Conservation (phyloP, 164 flowering plant species). For the Litsea cubeba region DNA sequence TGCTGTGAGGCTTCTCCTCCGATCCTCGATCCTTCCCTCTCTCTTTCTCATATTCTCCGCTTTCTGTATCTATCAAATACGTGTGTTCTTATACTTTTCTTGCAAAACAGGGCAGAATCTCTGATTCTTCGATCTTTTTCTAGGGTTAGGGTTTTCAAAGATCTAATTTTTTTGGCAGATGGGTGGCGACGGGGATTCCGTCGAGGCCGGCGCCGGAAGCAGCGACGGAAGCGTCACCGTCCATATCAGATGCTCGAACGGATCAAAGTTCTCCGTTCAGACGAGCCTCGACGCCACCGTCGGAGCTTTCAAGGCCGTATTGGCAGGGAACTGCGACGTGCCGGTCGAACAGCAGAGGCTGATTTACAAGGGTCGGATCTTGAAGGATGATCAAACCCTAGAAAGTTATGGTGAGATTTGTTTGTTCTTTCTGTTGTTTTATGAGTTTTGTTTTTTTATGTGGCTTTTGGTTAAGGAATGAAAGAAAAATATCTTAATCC, state of each 20-base stretch:
- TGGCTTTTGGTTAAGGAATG: no score
- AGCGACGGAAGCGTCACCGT: slow-evolving; percentile 29
- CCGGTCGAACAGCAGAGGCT: slow-evolving; percentile 73
- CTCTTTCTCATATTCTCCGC: no score
- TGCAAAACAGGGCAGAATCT: no score
- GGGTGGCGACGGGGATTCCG: slow-evolving; percentile 58
- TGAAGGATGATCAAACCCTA: slow-evolving; percentile 90
- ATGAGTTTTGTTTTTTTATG: no score
- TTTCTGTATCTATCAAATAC: no score
- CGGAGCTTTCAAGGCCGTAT: slow-evolving; percentile 47
- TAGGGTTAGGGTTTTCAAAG: no score
- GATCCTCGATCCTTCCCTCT: no score
- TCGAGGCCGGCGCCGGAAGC: slow-evolving; percentile 24
- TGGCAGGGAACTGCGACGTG: slow-evolving; percentile 63
- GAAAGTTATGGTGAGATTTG: slow-evolving; percentile 58
- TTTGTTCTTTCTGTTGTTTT: no score
- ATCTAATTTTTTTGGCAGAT: slow-evolving; percentile 14
- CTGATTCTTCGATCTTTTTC: no score
- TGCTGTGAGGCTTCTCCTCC: no score
- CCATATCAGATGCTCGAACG: slow-evolving; percentile 69
- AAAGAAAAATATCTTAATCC: no score
- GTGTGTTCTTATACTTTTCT: no score
- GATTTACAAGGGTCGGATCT: slow-evolving; percentile 82
- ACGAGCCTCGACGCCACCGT: slow-evolving; percentile 49
- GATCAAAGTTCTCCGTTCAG: slow-evolving; percentile 60